Percentiles rank a stretch among this genome's conserved stretches.
phyloP scores from a whole-genome alignment of 2,329 filamentous ascomycete genomes.

The Rugonectria rugulosa region DNA sequence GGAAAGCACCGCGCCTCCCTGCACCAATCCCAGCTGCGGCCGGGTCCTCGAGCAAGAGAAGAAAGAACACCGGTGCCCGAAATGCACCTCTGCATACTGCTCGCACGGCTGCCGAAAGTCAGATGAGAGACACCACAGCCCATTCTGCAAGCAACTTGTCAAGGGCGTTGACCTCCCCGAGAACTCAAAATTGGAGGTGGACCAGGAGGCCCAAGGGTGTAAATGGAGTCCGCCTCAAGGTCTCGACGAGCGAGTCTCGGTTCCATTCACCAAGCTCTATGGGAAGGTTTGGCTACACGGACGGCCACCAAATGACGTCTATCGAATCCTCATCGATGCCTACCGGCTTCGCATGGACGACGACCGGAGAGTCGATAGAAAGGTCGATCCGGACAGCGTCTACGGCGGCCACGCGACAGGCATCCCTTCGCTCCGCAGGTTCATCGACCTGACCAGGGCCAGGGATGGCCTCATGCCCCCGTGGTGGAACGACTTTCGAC shows the following conservation, averaged over 20 bases:
- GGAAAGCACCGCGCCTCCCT: background rate
- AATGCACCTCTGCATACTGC: slow-evolving; percentile 3
- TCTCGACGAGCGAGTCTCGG: slow-evolving; percentile 32
- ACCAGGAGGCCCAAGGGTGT: too few relatives aligned
- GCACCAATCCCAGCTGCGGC: background rate
- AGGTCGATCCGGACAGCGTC: slow-evolving; percentile 30
- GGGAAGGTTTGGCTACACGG: slow-evolving; percentile 47
- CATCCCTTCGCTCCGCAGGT: slow-evolving; percentile 42
- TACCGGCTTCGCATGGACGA: slow-evolving; percentile 52
- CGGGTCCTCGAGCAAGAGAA: background rate
- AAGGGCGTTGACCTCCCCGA: background rate
- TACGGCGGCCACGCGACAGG: slow-evolving; percentile 29
- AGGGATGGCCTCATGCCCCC: slow-evolving; percentile 42
- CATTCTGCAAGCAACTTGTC: background rate
- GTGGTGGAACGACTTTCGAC: slow-evolving; percentile 49
- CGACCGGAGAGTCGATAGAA: slow-evolving; percentile 26
- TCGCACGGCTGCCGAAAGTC: slow-evolving; percentile 4
- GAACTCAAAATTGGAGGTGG: background rate
- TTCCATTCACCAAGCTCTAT: slow-evolving; percentile 45
- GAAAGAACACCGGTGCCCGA: background rate
- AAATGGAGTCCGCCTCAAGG: slow-evolving; percentile 23
- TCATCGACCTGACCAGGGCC: slow-evolving; percentile 32
- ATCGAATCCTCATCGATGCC: slow-evolving; percentile 51
- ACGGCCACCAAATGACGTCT: slow-evolving; percentile 50
- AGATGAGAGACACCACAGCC: background rate